Evolutionary conservation across 495 filamentous ascomycete genomes (phyloP).

Genomic region (Mycothermus thermophilus): DNA sequence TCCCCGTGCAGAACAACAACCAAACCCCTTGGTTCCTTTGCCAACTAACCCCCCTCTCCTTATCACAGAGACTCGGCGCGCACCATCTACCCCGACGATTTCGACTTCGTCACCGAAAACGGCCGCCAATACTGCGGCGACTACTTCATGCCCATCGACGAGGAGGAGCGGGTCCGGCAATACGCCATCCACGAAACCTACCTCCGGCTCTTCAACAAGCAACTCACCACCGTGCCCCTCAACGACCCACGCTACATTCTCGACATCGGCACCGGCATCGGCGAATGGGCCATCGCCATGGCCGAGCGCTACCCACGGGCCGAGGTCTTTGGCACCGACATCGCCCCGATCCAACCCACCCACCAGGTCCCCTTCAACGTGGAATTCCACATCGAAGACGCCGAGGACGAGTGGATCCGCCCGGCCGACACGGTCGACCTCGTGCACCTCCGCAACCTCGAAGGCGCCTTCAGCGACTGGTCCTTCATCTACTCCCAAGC

Average conservation of each 20-base stretch:
- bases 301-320: conserved; percentile 47
- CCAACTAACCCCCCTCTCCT: neutral
- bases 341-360: conserved; percentile 42
- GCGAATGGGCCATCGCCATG: conserved; percentile 65
- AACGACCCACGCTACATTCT: conserved; percentile 42
- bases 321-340: conserved; percentile 56
- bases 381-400: conserved; percentile 58
- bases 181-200: conserved; percentile 54
- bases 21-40: neutral
- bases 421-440: conserved; percentile 47
- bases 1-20: neutral
- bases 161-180: conserved; percentile 56
- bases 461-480: conserved; percentile 54
- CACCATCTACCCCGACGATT: conserved; percentile 42
- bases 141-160: conserved; percentile 69
- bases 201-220: conserved; percentile 43
- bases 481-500: conserved; percentile 44
- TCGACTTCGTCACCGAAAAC: conserved; percentile 47
- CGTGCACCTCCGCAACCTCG: conserved; percentile 49
- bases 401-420: conserved; percentile 43
- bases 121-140: conserved; percentile 52
- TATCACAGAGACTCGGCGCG: conserved; percentile 34
- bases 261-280: conserved; percentile 55
- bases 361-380: conserved; percentile 47
- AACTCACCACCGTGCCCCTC: conserved; percentile 47